Percentiles rank a stretch among this genome's conserved stretches.
Evolutionary conservation across 2,329 filamentous ascomycete species (phyloP).

Genomic region (Calonectria pteridis): DNA sequence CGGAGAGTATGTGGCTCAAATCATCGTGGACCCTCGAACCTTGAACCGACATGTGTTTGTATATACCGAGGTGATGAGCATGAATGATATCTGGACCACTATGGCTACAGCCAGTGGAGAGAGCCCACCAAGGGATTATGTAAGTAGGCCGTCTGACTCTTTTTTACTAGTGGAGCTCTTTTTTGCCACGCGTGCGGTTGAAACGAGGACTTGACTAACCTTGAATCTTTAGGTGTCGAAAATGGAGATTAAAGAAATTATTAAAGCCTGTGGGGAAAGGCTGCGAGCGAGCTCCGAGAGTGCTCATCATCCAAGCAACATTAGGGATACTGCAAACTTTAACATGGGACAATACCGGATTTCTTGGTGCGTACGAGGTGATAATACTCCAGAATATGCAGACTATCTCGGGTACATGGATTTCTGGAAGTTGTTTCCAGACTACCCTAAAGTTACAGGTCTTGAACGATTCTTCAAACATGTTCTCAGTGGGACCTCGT

Average conservation of each 20-base stretch:
- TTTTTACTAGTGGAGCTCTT: too few relatives aligned
- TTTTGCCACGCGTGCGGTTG: too few relatives aligned
- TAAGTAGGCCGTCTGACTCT: too few relatives aligned
- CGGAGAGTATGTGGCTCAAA: background rate
- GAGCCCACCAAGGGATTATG: background rate
- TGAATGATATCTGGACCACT: background rate
- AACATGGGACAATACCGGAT: background rate
- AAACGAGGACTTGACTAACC: too few relatives aligned
- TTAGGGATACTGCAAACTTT: background rate
- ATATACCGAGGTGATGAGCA: background rate
- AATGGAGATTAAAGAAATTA: background rate
- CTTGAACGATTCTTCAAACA: too few relatives aligned
- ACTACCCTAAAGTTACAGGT: background rate
- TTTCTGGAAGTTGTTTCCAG: background rate
- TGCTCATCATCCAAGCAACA: background rate
- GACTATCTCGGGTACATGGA: background rate
- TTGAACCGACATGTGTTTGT: background rate
- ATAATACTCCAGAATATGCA: background rate
- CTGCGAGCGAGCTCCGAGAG: background rate
- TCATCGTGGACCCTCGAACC: background rate
- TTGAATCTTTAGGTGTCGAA: background rate
- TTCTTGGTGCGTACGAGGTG: background rate
- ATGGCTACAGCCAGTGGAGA: background rate
- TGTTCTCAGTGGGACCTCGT: too few relatives aligned
- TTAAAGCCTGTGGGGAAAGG: background rate